These are phyloP conservation scores for Mortierella sp. DNA, from an alignment of 371 early-diverging fungal genomes.

Conservation along the genomic window DNA sequence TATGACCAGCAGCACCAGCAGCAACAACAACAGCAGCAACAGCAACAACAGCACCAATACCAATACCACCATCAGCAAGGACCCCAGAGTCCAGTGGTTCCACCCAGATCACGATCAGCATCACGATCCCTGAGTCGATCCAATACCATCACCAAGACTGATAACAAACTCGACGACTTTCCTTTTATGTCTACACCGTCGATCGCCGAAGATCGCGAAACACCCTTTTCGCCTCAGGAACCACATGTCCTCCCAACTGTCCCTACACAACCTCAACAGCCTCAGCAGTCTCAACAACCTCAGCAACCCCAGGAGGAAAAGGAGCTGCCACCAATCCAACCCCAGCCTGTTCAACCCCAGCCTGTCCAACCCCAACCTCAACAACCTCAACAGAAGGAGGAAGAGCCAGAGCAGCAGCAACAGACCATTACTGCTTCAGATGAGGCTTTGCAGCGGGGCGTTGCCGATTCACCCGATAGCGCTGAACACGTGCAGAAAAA, in stretches of 20 bases:
- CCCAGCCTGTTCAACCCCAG: not conserved
- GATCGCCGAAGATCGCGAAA: conserved; percentile 45
- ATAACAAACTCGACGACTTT: conserved; percentile 15
- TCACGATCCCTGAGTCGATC: conserved; percentile 43
- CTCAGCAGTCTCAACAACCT: not conserved
- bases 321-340: not conserved
- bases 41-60: not conserved
- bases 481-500: conserved; percentile 17
- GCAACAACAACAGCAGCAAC: not conserved
- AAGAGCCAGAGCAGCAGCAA: conserved; percentile 6
- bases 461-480: not conserved
- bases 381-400: not conserved
- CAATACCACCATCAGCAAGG: conserved; percentile 6
- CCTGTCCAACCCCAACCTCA: conserved; percentile 3
- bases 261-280: not conserved
- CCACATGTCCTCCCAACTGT: not conserved
- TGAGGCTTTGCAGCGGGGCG: not conserved
- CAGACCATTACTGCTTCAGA: not conserved
- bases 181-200: conserved; percentile 23
- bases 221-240: not conserved
- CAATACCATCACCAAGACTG: conserved; percentile 26
- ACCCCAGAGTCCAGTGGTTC: conserved; percentile 28
- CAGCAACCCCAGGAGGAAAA: not conserved
- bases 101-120: conserved; percentile 37
- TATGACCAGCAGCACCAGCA: not conserved